Base-by-base conservation (phyloP, 176 grass and related monocot species). In the Aegilops bicornis region DNA sequence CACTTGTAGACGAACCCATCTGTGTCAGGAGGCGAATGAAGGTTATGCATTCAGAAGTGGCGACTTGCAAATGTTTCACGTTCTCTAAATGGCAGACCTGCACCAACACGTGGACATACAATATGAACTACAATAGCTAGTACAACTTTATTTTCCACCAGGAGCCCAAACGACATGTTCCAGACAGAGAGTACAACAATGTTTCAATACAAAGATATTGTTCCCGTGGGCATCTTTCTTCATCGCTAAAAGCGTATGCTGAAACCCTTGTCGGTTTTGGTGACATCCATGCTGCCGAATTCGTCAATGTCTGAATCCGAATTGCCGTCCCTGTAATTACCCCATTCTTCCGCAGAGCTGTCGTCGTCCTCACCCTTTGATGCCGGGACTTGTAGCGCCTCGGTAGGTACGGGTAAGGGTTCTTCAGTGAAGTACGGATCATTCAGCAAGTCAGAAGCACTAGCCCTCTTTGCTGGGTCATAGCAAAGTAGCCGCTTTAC, bases 271-370 rank as follows among this genome's bases (percentile, higher is more conserved):
- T 94, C 89, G 22, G 80, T 91, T 64, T 81, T 86, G n/a, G 90
- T 86, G 20, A 84, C 83, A 81, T 86, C 85, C 88, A 84, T 88
- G 82, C 61, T 87, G 66, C 94, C 94, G 52, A 98, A 98, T 80
- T 98, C 90, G 23, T 98, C 96, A 10, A 91, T 70, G 48, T 88
- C 93, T 2, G 91, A 88, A 83, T 90, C 93, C 9, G 76, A 90
- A 35, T 77, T 84, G 20, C 39, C 67, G 86, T 89, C 84, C 62
- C 60, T 87, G 78, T 74, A 81, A 69, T 92, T 92, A 68, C 65
- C 83, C 93, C 93, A 95, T 82, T 92, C 93, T 81, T 87, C 89
- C 4, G 56, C 59, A 24, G 87, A 93, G 47, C 84, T 86, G 40
- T 85, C 88, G 22, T 86, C 83, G 8, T 89, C 91, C 33, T 94